Evolutionary conservation across 192 early-diverging fungal genomes (phyloP).

Genomic region (Coemansia sp.): DNA sequence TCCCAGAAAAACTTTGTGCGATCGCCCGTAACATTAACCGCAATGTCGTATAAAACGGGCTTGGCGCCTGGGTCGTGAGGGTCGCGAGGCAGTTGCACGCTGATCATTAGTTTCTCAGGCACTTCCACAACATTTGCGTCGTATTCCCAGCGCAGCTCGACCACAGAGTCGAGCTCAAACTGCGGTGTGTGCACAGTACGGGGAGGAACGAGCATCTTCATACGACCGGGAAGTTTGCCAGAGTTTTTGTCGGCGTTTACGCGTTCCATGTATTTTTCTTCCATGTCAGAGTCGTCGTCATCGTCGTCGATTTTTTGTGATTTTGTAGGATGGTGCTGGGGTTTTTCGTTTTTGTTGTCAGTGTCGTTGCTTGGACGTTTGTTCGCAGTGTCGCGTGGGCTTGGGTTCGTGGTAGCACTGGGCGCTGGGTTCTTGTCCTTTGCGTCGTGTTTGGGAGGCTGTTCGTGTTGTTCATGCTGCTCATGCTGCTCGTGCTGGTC

Average conservation of each 20-base stretch:
- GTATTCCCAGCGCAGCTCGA: constrained; percentile 54
- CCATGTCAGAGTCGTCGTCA: constrained; percentile 26
- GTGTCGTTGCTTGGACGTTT: neutral
- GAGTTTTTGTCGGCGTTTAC: constrained; percentile 52
- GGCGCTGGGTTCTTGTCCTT: neutral
- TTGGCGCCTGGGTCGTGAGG: constrained; percentile 41
- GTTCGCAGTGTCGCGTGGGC: neutral
- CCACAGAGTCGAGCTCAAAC: constrained; percentile 54
- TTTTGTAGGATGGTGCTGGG: constrained; percentile 34
- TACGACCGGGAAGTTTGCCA: constrained; percentile 46
- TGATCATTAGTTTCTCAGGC: constrained; percentile 54
- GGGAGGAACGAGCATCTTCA: constrained; percentile 55
- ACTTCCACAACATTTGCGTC: constrained; percentile 54
- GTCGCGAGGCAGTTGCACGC: constrained; percentile 52
- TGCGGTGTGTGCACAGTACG: constrained; percentile 52
- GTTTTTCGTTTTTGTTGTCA: constrained; percentile 31
- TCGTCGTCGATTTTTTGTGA: constrained; percentile 28
- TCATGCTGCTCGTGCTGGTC: constrained; percentile 7
- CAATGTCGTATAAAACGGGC: constrained; percentile 52
- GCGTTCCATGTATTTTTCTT: constrained; percentile 43
- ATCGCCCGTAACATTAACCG: constrained; percentile 45
- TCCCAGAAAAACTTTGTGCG: constrained; percentile 52
- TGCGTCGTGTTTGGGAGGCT: neutral
- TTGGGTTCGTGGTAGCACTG: neutral
- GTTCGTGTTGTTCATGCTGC: too few species aligned